phyloP scores from a whole-genome alignment of 345 rosid species.

The Eutrema yunnanense region DNA sequence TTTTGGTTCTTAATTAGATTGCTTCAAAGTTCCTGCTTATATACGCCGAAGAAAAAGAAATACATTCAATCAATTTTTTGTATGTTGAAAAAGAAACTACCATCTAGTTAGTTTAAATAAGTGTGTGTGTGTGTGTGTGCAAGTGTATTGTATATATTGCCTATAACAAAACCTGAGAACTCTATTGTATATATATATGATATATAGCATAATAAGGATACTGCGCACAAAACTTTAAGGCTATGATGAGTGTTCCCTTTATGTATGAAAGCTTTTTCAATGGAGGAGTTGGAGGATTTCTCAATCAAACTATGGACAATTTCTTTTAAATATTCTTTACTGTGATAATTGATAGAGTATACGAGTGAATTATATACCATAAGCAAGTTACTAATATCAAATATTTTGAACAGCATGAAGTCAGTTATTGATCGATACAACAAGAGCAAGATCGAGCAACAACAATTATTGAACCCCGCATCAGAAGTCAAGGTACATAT shows the following conservation, averaged over 20 bases:
- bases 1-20: neutral
- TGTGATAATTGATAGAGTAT: neutral
- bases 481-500: slow-evolving; percentile 61
- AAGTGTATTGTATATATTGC: neutral
- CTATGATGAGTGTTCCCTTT: neutral
- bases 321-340: neutral
- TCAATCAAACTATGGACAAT: neutral
- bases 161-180: neutral
- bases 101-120: neutral
- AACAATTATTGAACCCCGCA: slow-evolving; percentile 44
- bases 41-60: neutral
- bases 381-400: slow-evolving; percentile 11
- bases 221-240: neutral
- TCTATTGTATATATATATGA: neutral
- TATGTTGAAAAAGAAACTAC: neutral
- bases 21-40: neutral
- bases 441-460: slow-evolving; percentile 53
- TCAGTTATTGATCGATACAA: slow-evolving; percentile 57
- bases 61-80: neutral
- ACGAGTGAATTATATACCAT: neutral
- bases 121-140: neutral
- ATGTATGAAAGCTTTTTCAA: neutral
- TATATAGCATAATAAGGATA: neutral
- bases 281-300: neutral
- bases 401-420: slow-evolving; percentile 49